These are phyloP conservation scores for Lepidopterella palustris DNA, from an alignment of 495 filamentous ascomycete genomes.

Conservation along the genomic window DNA sequence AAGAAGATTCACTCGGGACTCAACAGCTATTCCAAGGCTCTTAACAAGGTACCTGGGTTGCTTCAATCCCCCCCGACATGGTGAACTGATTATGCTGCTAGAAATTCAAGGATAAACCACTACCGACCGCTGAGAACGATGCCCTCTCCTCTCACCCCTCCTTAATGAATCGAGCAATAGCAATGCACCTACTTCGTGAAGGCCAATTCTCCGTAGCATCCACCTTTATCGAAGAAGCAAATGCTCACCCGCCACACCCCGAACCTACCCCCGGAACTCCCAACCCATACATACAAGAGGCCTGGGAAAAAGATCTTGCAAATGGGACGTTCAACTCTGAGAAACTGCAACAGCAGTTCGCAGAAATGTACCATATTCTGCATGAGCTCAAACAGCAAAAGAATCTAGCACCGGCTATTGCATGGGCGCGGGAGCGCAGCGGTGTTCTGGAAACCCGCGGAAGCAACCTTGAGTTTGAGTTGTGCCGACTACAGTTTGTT, in stretches of 20 bases:
- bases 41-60: constrained; percentile 61
- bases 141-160: constrained; percentile 66
- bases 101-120: constrained; percentile 70
- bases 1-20: constrained; percentile 72
- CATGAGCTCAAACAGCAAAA: constrained; percentile 59
- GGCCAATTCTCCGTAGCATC: constrained; percentile 84
- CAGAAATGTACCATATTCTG: constrained; percentile 84
- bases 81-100: constrained; percentile 29
- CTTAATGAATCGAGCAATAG: constrained; percentile 85
- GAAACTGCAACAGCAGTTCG: constrained; percentile 70
- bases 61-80: neutral
- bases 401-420: constrained; percentile 75
- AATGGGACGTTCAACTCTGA: constrained; percentile 25
- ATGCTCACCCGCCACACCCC: constrained; percentile 29
- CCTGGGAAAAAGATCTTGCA: constrained; percentile 26
- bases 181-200: constrained; percentile 92
- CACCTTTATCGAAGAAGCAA: constrained; percentile 67
- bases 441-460: constrained; percentile 68
- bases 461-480: constrained; percentile 90
- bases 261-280: constrained; percentile 26
- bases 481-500: constrained; percentile 78
- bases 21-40: constrained; percentile 70
- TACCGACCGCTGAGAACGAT: constrained; percentile 73
- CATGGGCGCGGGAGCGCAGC: constrained; percentile 72
- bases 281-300: constrained; percentile 13